phyloP scores from a whole-genome alignment of 2,329 filamentous ascomycete species.

The Calonectria multiphialidica region DNA sequence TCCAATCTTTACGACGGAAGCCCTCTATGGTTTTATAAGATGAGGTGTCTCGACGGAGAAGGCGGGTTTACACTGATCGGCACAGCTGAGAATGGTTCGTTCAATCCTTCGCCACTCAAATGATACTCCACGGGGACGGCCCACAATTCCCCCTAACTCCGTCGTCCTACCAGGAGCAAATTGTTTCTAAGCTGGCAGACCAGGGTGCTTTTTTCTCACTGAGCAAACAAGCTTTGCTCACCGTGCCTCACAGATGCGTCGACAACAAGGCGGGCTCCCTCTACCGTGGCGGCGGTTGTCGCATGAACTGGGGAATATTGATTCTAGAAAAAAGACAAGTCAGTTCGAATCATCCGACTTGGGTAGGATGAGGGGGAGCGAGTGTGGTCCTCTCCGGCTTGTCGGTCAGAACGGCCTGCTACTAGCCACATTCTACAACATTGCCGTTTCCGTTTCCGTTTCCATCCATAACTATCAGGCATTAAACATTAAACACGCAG shows the following conservation, averaged over 20 bases:
- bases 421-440: no score
- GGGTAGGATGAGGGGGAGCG: neutral
- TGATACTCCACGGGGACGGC: conserved; percentile 14
- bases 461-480: neutral
- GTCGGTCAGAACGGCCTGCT: no score
- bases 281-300: neutral
- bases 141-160: conserved; percentile 13
- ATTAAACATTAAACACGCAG: neutral
- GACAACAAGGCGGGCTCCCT: neutral
- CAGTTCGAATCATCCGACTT: neutral
- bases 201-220: neutral
- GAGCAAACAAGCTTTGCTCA: neutral
- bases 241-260: neutral
- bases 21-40: neutral
- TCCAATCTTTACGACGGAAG: neutral
- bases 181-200: neutral
- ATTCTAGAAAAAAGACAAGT: neutral
- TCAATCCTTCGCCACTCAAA: neutral
- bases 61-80: neutral
- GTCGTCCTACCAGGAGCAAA: neutral
- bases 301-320: neutral
- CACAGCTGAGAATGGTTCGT: neutral
- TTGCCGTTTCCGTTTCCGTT: no score
- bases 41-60: neutral
- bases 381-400: neutral